phyloP scores from a whole-genome alignment of 2,329 filamentous ascomycete species.

The Ceratocystiopsis brevicomis region DNA sequence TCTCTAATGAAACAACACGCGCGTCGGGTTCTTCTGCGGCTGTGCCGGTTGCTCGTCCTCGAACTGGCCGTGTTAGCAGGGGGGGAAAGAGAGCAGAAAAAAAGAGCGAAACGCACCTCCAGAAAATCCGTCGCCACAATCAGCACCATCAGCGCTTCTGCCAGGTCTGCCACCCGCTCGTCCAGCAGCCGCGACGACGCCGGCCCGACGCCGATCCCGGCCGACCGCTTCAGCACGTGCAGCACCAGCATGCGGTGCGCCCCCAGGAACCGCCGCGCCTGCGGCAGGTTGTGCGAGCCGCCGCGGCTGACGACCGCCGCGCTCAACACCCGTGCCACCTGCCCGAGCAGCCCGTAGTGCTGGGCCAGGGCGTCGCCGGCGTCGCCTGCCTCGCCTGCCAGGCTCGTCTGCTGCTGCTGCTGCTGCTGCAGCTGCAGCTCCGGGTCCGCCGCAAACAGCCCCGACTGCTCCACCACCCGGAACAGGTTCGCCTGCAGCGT shows the following conservation, averaged over 20 bases:
- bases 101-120: slow-evolving; percentile 37
- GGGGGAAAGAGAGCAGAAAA: too few species aligned
- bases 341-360: slow-evolving; percentile 69
- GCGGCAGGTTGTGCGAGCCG: slow-evolving; percentile 64
- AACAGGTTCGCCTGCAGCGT: slow-evolving; percentile 85
- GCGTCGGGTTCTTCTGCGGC: slow-evolving; percentile 14
- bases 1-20: slow-evolving; percentile 22
- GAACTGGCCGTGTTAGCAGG: slow-evolving; percentile 12
- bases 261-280: slow-evolving; percentile 60
- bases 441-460: slow-evolving; percentile 77
- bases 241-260: slow-evolving; percentile 73
- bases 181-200: slow-evolving; percentile 22
- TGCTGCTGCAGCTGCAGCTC: slow-evolving; percentile 57
- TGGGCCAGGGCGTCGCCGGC: slow-evolving; percentile 53
- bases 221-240: slow-evolving; percentile 76
- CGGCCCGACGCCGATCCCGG: slow-evolving; percentile 37
- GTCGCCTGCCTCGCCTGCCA: slow-evolving; percentile 40
- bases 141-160: slow-evolving; percentile 68
- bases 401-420: too few species aligned
- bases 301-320: slow-evolving; percentile 57
- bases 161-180: slow-evolving; percentile 52
- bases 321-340: slow-evolving; percentile 63
- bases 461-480: slow-evolving; percentile 57
- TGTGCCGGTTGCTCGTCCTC: slow-evolving; percentile 21
- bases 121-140: slow-evolving; percentile 70